phyloP scores from a whole-genome alignment of 768 basidiomycete species.

The Rhizopogon vesiculosus region DNA sequence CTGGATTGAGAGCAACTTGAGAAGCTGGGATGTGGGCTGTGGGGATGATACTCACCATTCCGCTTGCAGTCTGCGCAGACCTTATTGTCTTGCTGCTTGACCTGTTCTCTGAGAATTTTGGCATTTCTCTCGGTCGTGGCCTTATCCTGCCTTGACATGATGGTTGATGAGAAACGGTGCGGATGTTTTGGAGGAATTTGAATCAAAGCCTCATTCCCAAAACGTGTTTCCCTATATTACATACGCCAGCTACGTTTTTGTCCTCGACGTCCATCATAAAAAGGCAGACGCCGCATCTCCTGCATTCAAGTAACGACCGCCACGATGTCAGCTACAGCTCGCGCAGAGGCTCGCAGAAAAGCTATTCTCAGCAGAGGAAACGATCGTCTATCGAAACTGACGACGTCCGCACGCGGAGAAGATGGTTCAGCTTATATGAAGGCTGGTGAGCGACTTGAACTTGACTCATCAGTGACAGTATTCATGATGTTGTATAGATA shows the following conservation, averaged over 20 bases:
- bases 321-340: slow-evolving; percentile 50
- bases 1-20: slow-evolving; percentile 35
- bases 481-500: slow-evolving; percentile 2
- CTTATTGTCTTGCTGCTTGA: slow-evolving; percentile 90
- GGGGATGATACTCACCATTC: slow-evolving; percentile 58
- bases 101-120: slow-evolving; percentile 75
- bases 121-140: slow-evolving; percentile 79
- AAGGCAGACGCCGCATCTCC: not conserved
- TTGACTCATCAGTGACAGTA: not conserved
- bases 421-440: slow-evolving; percentile 54
- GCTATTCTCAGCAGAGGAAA: slow-evolving; percentile 69
- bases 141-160: slow-evolving; percentile 66
- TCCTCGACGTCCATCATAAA: not conserved
- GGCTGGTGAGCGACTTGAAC: slow-evolving; percentile 33
- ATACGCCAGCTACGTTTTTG: not conserved
- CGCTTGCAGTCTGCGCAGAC: slow-evolving; percentile 95
- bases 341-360: slow-evolving; percentile 73
- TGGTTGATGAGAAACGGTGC: slow-evolving; percentile 6
- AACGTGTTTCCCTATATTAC: slow-evolving; percentile 3
- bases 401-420: slow-evolving; percentile 68
- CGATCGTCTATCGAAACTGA: slow-evolving; percentile 76
- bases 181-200: slow-evolving; percentile 2
- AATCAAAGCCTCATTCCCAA: not conserved
- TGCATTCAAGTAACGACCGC: slow-evolving; percentile 4
- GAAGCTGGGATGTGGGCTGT: not conserved